phyloP scores from a whole-genome alignment of 176 grass and related monocot genomes.

The Otatea glauca region DNA sequence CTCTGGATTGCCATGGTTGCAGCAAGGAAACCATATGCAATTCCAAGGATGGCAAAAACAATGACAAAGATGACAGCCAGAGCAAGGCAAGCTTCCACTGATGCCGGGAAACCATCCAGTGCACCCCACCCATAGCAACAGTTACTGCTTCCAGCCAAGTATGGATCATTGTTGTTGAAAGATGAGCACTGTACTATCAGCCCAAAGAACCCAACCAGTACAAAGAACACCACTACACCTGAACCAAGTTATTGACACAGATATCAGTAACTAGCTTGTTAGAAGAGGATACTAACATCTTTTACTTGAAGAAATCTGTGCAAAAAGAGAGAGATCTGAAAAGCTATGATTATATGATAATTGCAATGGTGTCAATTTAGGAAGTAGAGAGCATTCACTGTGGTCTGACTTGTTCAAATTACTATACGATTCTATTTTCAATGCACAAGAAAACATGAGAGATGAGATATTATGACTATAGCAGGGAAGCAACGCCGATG shows the following conservation, averaged over 20 bases:
- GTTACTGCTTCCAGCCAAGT: conserved; percentile 63
- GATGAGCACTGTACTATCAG: conserved; percentile 76
- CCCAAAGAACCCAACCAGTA: conserved; percentile 80
- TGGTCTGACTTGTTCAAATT: not conserved
- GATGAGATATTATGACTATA: not conserved
- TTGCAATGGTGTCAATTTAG: not conserved
- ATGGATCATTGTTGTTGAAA: conserved; percentile 65
- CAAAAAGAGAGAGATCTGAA: not conserved
- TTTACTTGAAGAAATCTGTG: not conserved
- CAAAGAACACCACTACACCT: conserved; percentile 81
- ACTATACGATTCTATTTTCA: not conserved
- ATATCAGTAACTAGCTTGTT: not conserved
- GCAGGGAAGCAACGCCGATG: not conserved
- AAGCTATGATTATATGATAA: not conserved
- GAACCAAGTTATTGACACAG: conserved; percentile 34
- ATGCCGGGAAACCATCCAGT: conserved; percentile 49
- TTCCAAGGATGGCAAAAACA: conserved; percentile 74
- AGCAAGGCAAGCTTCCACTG: conserved; percentile 79
- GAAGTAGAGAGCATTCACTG: no score
- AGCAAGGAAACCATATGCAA: conserved; percentile 76
- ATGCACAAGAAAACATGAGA: not conserved
- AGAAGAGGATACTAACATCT: not conserved
- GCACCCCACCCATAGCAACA: conserved; percentile 81
- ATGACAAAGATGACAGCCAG: conserved; percentile 83
- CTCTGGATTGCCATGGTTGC: conserved; percentile 80